Base-by-base conservation (phyloP, 495 filamentous ascomycete genomes). In the Pyronema domesticum region DNA sequence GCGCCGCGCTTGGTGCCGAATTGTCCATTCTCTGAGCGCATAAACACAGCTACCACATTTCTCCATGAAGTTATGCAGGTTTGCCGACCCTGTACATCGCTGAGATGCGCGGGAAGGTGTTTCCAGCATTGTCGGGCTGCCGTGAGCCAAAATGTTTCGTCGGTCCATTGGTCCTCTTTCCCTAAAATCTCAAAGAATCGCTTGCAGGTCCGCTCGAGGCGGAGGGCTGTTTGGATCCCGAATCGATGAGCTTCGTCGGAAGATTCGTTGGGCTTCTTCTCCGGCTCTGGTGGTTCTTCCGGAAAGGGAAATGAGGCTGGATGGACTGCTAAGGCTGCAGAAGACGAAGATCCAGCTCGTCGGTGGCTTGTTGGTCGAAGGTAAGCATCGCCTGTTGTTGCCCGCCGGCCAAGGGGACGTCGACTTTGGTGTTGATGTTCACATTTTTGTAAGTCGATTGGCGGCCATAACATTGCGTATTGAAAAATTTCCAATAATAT, bases 21-120 rank as follows among this genome's bases (percentile, higher is more conserved):
- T 11, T 62, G 53, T 23, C 62, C 62, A 14, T 65, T 65, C 55
- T 65, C 62, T n/a, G 59, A 63, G 3, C 62, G 51, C 62, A 65
- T 65, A 34, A 65, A 65, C 15, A 65, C 62, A 1, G 58, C 62
- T 15, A 65, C 62, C 14, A 65, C 40, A 46, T 65, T 65, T 14
- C 62, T 53, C 62, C 62, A 65, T 46, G 59, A 65, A n/a, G 62
- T 65, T 51, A 65, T 62, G 8, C 54, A 53, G 14, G 58, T 34
- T 13, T 65, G 50, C 19, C 55, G 48, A 11, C 62, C 62, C 40
- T 65, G 62, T n/a, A 65, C 62, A 53, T 65, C 58, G 10, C 55
- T 51, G 11, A 65, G 40, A 4, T 51, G 34, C 34, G 48, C 55
- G 11, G 62, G 62, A 9, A 65, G 36, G 51, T 55, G 57, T 18